Conservation (phyloP, 2,329 filamentous ascomycete genomes). For the Sporothrix globosa region DNA sequence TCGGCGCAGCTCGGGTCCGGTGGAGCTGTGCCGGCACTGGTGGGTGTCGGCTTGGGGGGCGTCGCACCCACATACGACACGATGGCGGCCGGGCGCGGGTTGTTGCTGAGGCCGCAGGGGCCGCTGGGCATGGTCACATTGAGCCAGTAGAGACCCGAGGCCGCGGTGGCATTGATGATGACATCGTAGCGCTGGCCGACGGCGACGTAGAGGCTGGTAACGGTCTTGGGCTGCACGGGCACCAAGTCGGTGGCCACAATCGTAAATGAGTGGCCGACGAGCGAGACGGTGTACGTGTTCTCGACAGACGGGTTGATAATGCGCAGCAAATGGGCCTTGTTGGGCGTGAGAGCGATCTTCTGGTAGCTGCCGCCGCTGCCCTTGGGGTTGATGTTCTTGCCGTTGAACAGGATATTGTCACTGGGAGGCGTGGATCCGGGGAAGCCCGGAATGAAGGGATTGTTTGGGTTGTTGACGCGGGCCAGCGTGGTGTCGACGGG, state of each 20-base stretch:
- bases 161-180: slow-evolving; percentile 48
- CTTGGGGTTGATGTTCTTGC: slow-evolving; percentile 44
- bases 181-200: slow-evolving; percentile 55
- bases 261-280: slow-evolving; percentile 47
- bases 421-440: slow-evolving; percentile 40
- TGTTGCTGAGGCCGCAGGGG: slow-evolving; percentile 39
- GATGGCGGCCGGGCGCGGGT: slow-evolving; percentile 41
- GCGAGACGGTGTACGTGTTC: slow-evolving; percentile 55
- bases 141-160: slow-evolving; percentile 47
- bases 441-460: slow-evolving; percentile 37
- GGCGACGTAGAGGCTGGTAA: slow-evolving; percentile 54
- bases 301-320: slow-evolving; percentile 55
- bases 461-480: slow-evolving; percentile 35
- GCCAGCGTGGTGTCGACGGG: slow-evolving; percentile 42
- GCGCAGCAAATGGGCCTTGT: slow-evolving; percentile 52
- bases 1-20: slow-evolving; percentile 37
- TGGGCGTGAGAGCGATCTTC: slow-evolving; percentile 44
- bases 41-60: slow-evolving; percentile 36
- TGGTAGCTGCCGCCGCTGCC: slow-evolving; percentile 40
- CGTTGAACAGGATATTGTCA: slow-evolving; percentile 50
- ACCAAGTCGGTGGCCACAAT: slow-evolving; percentile 58
- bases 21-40: slow-evolving; percentile 39
- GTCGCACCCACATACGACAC: slow-evolving; percentile 38
- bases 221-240: slow-evolving; percentile 53
- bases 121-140: slow-evolving; percentile 44